Evolutionary conservation across 306 rosid species (phyloP).

Genomic region (Castanea sativa): DNA sequence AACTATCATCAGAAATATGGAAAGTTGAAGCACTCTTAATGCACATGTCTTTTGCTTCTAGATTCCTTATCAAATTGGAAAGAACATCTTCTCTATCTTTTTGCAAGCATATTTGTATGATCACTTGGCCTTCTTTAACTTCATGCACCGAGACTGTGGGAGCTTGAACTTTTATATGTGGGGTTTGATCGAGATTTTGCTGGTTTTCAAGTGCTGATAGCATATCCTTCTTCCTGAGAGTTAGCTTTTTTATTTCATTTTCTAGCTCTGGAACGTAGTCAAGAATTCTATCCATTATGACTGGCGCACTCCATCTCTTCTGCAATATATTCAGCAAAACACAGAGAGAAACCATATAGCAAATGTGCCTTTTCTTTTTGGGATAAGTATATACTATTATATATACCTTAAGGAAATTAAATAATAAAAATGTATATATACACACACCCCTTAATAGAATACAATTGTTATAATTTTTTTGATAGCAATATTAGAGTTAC

Average conservation of each 20-base stretch:
- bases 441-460: too few species aligned
- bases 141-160: neutral
- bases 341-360: too few species aligned
- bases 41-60: neutral
- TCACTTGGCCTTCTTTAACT: slow-evolving; percentile 1
- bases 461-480: too few species aligned
- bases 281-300: slow-evolving; percentile 25
- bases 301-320: slow-evolving; percentile 39
- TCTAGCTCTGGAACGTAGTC: slow-evolving; percentile 26
- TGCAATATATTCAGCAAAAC: slow-evolving; percentile 5
- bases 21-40: neutral
- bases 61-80: slow-evolving; percentile 9
- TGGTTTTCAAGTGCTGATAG: neutral
- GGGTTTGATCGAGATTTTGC: neutral
- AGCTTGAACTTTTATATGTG: neutral
- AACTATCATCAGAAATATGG: neutral
- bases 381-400: too few species aligned
- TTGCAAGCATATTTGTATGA: slow-evolving; percentile 23
- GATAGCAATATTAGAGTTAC: too few species aligned
- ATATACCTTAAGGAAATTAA: too few species aligned
- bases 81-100: neutral
- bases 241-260: slow-evolving; percentile 20
- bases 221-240: slow-evolving; percentile 9
- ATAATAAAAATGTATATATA: too few species aligned
- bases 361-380: too few species aligned